A percentile compares a stretch with the other conserved stretches of the same genome.
Conservation (phyloP, 176 grass and related monocot genomes). For the Zoysia japonica region DNA sequence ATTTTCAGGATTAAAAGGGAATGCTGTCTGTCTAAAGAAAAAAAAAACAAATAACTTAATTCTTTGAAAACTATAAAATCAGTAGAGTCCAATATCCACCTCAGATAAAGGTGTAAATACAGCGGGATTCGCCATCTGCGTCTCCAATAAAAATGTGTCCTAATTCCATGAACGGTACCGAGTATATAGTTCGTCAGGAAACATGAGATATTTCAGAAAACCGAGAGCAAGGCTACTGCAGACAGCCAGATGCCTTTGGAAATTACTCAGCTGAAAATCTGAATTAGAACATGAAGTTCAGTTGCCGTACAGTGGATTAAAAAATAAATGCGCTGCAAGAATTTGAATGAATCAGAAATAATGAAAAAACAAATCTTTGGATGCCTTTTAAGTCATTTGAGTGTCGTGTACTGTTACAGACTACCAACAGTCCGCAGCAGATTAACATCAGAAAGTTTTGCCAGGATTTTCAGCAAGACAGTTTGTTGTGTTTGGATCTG, state of each 20-base stretch:
- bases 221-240: neutral
- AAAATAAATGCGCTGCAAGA: slow-evolving; percentile 47
- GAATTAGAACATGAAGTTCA: slow-evolving; percentile 31
- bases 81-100: neutral
- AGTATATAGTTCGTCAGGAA: neutral
- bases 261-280: slow-evolving; percentile 29
- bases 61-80: neutral
- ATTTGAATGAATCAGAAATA: slow-evolving; percentile 58
- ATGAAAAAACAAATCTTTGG: slow-evolving; percentile 60
- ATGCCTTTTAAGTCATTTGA: slow-evolving; percentile 52
- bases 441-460: slow-evolving; percentile 19
- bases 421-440: slow-evolving; percentile 26
- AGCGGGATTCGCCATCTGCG: no score
- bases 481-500: slow-evolving; percentile 29
- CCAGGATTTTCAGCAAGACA: slow-evolving; percentile 40
- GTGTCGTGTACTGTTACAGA: slow-evolving; percentile 4
- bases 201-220: neutral
- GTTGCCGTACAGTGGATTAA: slow-evolving; percentile 34
- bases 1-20: neutral
- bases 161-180: no score
- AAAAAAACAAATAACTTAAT: neutral
- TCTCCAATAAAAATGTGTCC: neutral
- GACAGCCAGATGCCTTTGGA: neutral
- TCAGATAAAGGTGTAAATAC: neutral
- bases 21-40: neutral